phyloP scores from a whole-genome alignment of 23 red algal genomes.

The Agarophyton chilense region DNA sequence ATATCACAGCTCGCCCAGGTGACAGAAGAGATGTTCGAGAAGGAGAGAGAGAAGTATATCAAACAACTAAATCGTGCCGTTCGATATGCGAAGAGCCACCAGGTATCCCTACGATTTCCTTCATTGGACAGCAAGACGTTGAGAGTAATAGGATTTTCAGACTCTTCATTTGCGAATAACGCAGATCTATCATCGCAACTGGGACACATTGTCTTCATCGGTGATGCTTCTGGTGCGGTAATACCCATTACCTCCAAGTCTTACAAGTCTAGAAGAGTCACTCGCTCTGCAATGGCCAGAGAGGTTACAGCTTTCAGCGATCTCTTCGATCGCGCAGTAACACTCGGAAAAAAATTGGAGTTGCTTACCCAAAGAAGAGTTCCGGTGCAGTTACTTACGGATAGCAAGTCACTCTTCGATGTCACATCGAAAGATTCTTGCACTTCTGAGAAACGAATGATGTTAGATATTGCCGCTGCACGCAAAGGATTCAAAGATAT shows the following conservation, averaged over 20 bases:
- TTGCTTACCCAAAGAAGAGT: too few relatives aligned
- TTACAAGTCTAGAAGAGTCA: neutral
- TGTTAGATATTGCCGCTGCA: conserved; percentile 26
- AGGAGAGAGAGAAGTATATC: neutral
- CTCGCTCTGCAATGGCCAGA: neutral
- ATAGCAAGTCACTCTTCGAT: too few relatives aligned
- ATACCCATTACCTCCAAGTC: neutral
- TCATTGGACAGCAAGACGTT: neutral
- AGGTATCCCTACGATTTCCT: neutral
- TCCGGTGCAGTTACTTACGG: too few relatives aligned
- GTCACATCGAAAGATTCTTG: too few relatives aligned
- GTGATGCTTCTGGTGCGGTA: neutral
- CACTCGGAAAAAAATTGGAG: too few relatives aligned
- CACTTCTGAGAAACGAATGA: too few relatives aligned
- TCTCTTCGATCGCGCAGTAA: too few relatives aligned
- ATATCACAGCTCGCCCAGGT: too few relatives aligned
- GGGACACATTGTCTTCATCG: neutral
- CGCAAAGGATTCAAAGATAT: too few relatives aligned
- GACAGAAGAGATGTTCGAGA: neutral
- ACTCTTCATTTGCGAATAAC: neutral
- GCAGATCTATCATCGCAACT: neutral
- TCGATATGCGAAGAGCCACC: neutral
- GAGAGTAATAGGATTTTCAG: neutral
- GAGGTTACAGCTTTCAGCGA: conserved; percentile 45
- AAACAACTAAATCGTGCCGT: neutral